Evolutionary conservation across 257 asterid genomes (phyloP).

Genomic region (Linderniella brevidens): DNA sequence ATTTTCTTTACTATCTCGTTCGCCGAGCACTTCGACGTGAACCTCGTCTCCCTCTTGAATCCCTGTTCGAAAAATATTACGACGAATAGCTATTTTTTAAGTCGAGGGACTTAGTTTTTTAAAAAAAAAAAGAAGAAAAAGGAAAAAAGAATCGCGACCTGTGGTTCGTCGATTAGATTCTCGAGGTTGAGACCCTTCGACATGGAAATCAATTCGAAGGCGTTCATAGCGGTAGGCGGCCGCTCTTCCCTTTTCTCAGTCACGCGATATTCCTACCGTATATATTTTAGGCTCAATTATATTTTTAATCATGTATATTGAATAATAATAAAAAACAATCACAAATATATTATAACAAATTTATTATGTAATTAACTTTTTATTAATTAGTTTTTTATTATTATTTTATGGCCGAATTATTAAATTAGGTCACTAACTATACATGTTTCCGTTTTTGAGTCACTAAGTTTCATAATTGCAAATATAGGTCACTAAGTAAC

Average conservation of each 20-base stretch:
- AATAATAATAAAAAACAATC: too few relatives aligned
- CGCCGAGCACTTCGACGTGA: conserved; percentile 66
- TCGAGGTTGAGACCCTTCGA: conserved; percentile 84
- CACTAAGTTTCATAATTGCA: too few relatives aligned
- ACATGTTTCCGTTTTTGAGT: too few relatives aligned
- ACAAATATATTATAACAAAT: too few relatives aligned
- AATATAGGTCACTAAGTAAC: too few relatives aligned
- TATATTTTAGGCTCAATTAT: too few relatives aligned
- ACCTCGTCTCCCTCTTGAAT: conserved; percentile 67
- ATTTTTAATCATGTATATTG: too few relatives aligned
- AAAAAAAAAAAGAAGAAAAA: not conserved
- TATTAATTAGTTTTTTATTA: too few relatives aligned
- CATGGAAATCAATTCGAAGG: conserved; percentile 92
- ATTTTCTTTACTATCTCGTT: conserved; percentile 62
- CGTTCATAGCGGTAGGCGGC: conserved; percentile 85
- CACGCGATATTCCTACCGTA: conserved; percentile 58
- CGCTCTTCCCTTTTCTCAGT: conserved; percentile 56
- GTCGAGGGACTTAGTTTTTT: not conserved
- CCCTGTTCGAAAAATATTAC: conserved; percentile 19
- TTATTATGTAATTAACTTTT: too few relatives aligned
- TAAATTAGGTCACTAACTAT: too few relatives aligned
- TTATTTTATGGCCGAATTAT: too few relatives aligned
- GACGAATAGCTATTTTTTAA: conserved; percentile 4
- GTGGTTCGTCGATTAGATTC: conserved; percentile 59
- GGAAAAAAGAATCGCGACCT: conserved; percentile 25